Percentiles rank a stretch among this genome's conserved stretches.
These are phyloP conservation scores for Gaillardinia entomophila DNA, from an alignment of 805 yeast species.

Conservation along the genomic window DNA sequence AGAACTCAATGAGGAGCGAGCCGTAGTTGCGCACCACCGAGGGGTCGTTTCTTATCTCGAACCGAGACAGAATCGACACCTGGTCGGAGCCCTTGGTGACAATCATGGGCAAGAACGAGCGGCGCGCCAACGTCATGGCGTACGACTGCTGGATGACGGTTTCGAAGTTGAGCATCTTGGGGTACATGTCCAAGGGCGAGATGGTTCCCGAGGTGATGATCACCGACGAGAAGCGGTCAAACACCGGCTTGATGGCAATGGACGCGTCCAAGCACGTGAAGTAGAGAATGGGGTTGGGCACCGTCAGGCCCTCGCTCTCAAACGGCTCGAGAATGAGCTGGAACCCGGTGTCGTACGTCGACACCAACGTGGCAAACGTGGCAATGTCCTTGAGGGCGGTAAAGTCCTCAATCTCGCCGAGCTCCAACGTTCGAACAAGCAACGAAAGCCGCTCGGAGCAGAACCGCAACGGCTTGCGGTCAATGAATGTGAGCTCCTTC, in stretches of 20 bases:
- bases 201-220: constrained; percentile 97
- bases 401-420: constrained; percentile 84
- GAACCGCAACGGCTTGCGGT: constrained; percentile 82
- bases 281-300: constrained; percentile 91
- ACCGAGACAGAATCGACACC: constrained; percentile 92
- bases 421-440: constrained; percentile 82
- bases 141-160: constrained; percentile 93
- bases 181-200: constrained; percentile 98
- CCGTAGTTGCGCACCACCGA: constrained; percentile 97
- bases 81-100: constrained; percentile 98
- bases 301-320: constrained; percentile 89
- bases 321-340: constrained; percentile 89
- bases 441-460: constrained; percentile 89
- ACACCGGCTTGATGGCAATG: constrained; percentile 94
- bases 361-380: constrained; percentile 90
- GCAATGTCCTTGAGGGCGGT: constrained; percentile 93
- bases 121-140: constrained; percentile 88
- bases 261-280: constrained; percentile 97
- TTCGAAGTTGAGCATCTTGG: constrained; percentile 89
- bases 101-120: constrained; percentile 91
- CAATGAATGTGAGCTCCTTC: constrained; percentile 89
- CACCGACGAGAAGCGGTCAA: constrained; percentile 87
- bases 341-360: constrained; percentile 93
- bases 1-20: constrained; percentile 80
- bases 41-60: constrained; percentile 96